phyloP scores from a whole-genome alignment of 2,329 filamentous ascomycete genomes.

The Talaromyces sp. region DNA sequence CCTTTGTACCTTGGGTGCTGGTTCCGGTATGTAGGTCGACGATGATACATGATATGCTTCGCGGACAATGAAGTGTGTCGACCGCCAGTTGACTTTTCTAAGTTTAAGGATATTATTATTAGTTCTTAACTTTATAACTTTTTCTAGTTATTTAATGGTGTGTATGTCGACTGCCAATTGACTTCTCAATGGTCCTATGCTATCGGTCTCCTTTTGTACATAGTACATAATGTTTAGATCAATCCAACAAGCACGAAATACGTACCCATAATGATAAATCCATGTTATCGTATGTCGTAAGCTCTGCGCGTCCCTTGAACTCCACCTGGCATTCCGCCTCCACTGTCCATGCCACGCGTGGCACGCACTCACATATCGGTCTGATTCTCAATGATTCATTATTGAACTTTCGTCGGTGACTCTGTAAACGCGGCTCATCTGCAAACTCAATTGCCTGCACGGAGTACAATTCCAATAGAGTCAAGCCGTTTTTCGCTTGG shows the following conservation, averaged over 20 bases:
- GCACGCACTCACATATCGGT: neutral
- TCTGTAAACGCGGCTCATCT: neutral
- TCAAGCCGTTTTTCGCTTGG: neutral
- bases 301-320: neutral
- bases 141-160: too few relatives aligned
- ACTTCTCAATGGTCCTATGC: too few relatives aligned
- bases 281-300: neutral
- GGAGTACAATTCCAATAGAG: neutral
- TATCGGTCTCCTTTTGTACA: neutral
- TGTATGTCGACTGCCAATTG: neutral
- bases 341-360: constrained; percentile 9
- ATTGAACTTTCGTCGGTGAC: neutral
- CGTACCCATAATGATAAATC: neutral
- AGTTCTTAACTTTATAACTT: too few relatives aligned
- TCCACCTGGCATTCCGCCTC: constrained; percentile 4
- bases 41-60: neutral
- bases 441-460: neutral
- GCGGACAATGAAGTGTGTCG: neutral
- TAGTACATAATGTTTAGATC: neutral
- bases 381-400: neutral
- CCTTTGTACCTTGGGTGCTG: neutral
- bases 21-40: neutral
- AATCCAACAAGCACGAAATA: neutral
- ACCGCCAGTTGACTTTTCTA: too few relatives aligned
- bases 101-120: too few relatives aligned